Evolutionary conservation across 208 protist genomes (phyloP).

Genomic region (Leishmania guyanensis): DNA sequence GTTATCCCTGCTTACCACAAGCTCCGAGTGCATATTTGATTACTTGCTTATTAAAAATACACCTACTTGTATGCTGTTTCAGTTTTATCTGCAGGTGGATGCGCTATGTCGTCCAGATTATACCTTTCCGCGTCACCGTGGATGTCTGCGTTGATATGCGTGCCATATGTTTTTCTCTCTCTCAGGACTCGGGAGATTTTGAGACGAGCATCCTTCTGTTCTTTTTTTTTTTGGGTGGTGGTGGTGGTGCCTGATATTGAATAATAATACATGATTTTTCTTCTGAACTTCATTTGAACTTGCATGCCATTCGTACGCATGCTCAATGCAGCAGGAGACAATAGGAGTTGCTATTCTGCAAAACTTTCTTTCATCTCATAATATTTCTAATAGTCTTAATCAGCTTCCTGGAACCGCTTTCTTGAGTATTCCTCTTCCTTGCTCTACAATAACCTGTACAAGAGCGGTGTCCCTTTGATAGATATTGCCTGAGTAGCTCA

Average conservation of each 20-base stretch:
- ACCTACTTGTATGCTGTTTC: neutral
- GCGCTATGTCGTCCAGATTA: neutral
- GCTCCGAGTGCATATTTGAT: neutral
- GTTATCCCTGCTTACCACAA: neutral
- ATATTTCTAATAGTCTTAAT: neutral
- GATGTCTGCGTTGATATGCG: neutral
- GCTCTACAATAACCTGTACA: neutral
- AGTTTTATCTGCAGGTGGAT: no score
- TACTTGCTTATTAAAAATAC: neutral
- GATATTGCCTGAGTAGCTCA: neutral
- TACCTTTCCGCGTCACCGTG: neutral
- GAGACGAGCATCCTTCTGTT: neutral
- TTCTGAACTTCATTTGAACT: neutral
- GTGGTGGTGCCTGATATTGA: neutral
- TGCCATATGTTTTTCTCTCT: neutral
- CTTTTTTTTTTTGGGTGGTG: neutral
- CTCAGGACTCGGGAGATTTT: neutral
- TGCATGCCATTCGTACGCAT: no score
- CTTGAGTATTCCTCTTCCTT: neutral
- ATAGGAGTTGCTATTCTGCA: neutral
- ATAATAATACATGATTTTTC: neutral
- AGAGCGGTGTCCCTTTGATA: neutral
- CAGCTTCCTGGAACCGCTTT: neutral
- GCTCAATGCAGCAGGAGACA: neutral
- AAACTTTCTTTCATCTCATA: no score